Base-by-base conservation (phyloP, 108 stramenopile species). In the Conticribra weissflogii region DNA sequence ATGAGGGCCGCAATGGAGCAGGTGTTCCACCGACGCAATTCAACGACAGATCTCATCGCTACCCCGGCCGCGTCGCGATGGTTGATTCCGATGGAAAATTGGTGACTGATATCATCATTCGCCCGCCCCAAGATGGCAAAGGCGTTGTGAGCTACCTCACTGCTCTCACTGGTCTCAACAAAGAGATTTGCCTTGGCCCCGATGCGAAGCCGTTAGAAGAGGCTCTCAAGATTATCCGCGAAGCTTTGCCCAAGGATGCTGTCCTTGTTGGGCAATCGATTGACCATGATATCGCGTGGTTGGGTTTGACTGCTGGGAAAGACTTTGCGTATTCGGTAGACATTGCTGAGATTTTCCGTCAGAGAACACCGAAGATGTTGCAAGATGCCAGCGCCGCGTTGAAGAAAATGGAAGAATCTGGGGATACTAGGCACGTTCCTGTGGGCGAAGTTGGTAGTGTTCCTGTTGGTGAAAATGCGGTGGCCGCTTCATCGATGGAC, bases 181-280 rank as follows among this genome's bases (percentile, higher is more conserved):
- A 53, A 23, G 78, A 75, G 17, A 12, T 59, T 23, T 76, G 76
- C 54, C 64, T 82, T 5, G 74, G 63, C 1, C 19, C 36, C 0
- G 76, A 75, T 18, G 72, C 64, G 5, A 55, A 53, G 45, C 36
- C 68, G 5, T 51, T 82, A 29, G 75, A 85, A 34, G 78, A 64
- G 22, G 80, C 73, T 21, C 46, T 81, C 2, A 34, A 45, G 3
- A 16, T 32, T 17, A 53, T 85, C 21, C 63, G 63, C 34, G 54
- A 34, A 2, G n/a, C 62, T 31, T 61, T 85, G 47, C 79, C 78
- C 46, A 63, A 66, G 68, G 49, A 82, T 54, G 81, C 69, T 14
- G 75, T 82, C 21, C 49, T 85, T 14, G 81, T 85, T 24, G 84
- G 84, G 22, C 80, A 81, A 63, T 61, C 77, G 3, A 79, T 85